Conservation (phyloP, 2,329 filamentous ascomycete species). For the Colletotrichum endophyticum region DNA sequence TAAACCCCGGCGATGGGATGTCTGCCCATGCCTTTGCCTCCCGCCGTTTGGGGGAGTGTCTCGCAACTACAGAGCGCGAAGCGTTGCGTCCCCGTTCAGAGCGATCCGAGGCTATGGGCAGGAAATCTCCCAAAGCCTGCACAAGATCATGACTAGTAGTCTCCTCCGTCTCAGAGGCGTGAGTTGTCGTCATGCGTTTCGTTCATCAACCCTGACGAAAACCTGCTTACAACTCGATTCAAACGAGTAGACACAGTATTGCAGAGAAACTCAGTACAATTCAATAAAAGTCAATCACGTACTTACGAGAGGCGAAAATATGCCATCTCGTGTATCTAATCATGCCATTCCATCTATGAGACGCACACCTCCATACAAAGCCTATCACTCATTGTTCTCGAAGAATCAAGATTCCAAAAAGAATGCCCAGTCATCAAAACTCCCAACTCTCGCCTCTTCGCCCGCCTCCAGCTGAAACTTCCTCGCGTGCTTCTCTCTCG, state of each 20-base stretch:
- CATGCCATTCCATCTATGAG: conserved; percentile 10
- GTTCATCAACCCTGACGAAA: neutral
- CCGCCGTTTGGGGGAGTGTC: neutral
- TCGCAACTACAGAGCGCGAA: neutral
- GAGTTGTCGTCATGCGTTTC: neutral
- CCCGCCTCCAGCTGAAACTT: neutral
- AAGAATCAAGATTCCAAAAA: neutral
- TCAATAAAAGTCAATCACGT: neutral
- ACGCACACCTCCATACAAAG: neutral
- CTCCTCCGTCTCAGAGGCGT: neutral
- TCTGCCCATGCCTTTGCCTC: neutral
- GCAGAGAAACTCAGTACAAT: neutral
- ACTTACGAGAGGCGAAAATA: neutral
- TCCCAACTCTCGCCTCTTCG: neutral
- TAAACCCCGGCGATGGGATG: neutral
- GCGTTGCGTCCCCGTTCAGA: neutral
- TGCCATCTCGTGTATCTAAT: neutral
- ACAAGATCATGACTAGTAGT: neutral
- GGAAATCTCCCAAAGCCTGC: neutral
- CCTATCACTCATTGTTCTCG: neutral
- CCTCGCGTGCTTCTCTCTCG: neutral
- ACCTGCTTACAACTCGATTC: neutral
- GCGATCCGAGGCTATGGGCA: neutral
- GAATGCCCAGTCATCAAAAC: neutral
- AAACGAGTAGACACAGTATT: neutral